Evolutionary conservation across 2,329 filamentous ascomycete genomes (phyloP).

Genomic region (Penicillium hesseltinei): DNA sequence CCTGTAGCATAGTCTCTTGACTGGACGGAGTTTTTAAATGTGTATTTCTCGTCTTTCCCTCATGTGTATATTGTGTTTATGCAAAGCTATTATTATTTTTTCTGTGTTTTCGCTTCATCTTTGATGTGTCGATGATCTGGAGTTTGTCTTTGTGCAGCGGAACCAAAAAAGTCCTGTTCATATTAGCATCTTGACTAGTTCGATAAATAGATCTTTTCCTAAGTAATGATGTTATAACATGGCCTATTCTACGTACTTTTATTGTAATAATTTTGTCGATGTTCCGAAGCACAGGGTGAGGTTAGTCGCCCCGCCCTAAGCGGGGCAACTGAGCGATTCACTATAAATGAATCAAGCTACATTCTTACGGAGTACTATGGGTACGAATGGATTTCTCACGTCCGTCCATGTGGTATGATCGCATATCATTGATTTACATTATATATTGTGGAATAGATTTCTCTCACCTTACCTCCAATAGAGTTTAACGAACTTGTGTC

Average conservation of each 20-base stretch:
- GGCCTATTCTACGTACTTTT: not conserved
- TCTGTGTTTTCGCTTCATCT: constrained; percentile 18
- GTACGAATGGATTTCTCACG: too few relatives aligned
- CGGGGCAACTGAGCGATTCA: too few relatives aligned
- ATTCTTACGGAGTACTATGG: too few relatives aligned
- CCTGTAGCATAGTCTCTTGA: constrained; percentile 41
- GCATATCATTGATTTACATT: too few relatives aligned
- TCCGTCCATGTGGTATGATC: too few relatives aligned
- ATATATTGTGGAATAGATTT: too few relatives aligned
- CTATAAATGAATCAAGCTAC: too few relatives aligned
- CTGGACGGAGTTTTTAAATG: constrained; percentile 18
- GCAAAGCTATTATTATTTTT: constrained; percentile 14
- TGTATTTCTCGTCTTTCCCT: constrained; percentile 20
- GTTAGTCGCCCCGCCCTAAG: too few relatives aligned
- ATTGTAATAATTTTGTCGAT: too few relatives aligned
- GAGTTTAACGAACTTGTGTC: too few relatives aligned
- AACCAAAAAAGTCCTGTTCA: constrained; percentile 38
- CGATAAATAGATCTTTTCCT: constrained; percentile 23
- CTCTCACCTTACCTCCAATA: too few relatives aligned
- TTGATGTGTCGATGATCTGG: constrained; percentile 40
- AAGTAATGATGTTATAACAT: constrained; percentile 1
- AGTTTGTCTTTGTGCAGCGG: constrained; percentile 38
- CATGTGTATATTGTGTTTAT: constrained; percentile 29
- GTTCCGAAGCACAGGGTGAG: too few relatives aligned
- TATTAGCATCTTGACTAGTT: constrained; percentile 29